Conservation (phyloP, 2,329 filamentous ascomycete species). For the Fusarium euwallaceae region DNA sequence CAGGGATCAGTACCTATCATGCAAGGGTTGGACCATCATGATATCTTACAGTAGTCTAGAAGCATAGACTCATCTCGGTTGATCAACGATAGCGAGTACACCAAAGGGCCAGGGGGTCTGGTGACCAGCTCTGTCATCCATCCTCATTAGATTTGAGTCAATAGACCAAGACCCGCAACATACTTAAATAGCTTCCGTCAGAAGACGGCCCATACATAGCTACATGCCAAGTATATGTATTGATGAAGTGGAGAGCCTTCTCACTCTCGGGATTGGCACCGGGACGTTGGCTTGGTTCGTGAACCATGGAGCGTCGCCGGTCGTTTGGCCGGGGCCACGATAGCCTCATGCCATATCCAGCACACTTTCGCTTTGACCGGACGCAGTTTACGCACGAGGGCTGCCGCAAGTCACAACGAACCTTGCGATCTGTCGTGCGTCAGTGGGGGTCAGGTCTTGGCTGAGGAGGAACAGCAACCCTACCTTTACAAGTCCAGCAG, state of each 20-base stretch:
- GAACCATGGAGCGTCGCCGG: background rate
- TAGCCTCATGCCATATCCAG: background rate
- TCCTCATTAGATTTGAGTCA: background rate
- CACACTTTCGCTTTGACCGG: background rate
- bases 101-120: background rate
- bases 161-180: background rate
- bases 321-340: background rate
- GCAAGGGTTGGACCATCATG: no score
- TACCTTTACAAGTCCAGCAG: constrained; percentile 3
- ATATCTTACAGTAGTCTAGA: background rate
- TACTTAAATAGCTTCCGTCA: background rate
- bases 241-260: background rate
- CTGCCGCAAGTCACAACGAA: background rate
- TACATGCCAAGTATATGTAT: background rate
- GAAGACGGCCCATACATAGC: background rate
- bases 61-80: background rate
- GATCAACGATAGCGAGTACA: background rate
- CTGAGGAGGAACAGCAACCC: background rate
- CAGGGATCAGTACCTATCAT: background rate
- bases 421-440: background rate
- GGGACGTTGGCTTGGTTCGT: background rate
- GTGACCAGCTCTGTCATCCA: background rate
- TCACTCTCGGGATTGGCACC: background rate
- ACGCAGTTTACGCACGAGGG: background rate
- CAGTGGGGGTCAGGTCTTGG: background rate